Base-by-base conservation (phyloP, 2,329 filamentous ascomycete genomes). In the Pyricularia sp. region DNA sequence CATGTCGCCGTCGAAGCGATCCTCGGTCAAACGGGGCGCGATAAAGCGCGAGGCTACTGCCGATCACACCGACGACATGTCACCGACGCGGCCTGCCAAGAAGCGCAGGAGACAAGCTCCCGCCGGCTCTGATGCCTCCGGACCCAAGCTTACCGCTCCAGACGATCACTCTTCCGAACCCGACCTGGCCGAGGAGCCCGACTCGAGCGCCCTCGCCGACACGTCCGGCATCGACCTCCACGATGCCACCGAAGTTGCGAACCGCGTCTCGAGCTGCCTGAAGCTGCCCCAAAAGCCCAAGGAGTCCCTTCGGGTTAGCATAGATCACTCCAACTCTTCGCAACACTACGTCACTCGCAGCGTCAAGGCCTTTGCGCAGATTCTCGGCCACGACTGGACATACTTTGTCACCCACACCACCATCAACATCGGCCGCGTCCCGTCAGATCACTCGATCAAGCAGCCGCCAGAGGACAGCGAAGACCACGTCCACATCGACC, bases 331-430 rank as follows among this genome's bases (percentile, higher is more conserved):
- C 69, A 91, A 91, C 76, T 79, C 83, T 64, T 86, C 88, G 68
- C 88, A 90, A 76, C 86, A 88, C 74, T 81, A 83, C 68, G 85
- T 87, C 71, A 83, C 83, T 59, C 85, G 88, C 59, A 87, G 86
- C 25, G 88, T 91, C 71, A 84, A 88, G 74, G 92, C 92, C 50
- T 95, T 92, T 77, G 92, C 92, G 69, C 94, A 94, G 80, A 90
- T 95, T 70, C 88, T 91, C 25, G 92, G 91, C 20, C 87, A 88
- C 72, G 90, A 92, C 76, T 95, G 92, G 92, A 93, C 92, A 11
- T 95, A 90, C 78, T 94, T 93, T 76, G 88, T 94, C 70, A 91
- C 90, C 71, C 88, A 89, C 71, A 84, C 92, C n/a, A 84, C 85
- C 68, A 86, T 93, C 75, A 89, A 91, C 72, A 93, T 95, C 72